These are phyloP conservation scores for Sphagnurus paluster DNA, from an alignment of 1,284 basidiomycete genomes.

Conservation along the genomic window DNA sequence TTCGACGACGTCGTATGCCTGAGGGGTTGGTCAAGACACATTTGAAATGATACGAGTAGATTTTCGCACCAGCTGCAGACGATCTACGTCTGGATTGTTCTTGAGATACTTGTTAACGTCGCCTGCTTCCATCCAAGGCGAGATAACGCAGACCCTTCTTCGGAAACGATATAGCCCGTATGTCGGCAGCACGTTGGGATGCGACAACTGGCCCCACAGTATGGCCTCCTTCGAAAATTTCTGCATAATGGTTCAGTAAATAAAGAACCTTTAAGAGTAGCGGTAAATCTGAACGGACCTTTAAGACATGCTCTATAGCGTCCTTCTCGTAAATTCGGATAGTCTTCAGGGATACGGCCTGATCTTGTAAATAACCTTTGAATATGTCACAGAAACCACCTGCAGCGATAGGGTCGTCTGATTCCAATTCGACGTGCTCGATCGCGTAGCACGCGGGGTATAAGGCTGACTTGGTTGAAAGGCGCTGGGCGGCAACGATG, in stretches of 20 bases:
- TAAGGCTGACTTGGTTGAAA: too few species aligned
- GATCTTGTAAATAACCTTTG: constrained; percentile 7
- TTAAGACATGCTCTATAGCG: constrained; percentile 7
- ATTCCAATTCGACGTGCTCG: too few species aligned
- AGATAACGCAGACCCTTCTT: constrained; percentile 17
- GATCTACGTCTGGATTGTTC: constrained; percentile 11
- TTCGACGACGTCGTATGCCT: constrained; percentile 17
- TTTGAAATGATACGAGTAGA: background rate
- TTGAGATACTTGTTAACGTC: constrained; percentile 18
- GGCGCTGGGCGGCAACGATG: too few species aligned
- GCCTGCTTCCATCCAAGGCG: constrained; percentile 25
- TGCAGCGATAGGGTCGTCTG: constrained; percentile 13
- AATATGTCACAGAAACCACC: constrained; percentile 18
- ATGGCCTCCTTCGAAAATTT: constrained; percentile 20
- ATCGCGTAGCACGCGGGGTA: too few species aligned
- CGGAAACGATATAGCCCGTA: constrained; percentile 19
- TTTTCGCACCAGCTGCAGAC: constrained; percentile 18
- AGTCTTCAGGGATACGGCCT: constrained; percentile 17
- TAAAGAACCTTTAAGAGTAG: too few species aligned
- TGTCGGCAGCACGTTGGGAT: constrained; percentile 24
- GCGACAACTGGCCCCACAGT: constrained; percentile 24
- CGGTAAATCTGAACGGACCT: constrained; percentile 5
- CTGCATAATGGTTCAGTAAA: constrained; percentile 4
- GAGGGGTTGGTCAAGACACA: background rate
- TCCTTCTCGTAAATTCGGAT: constrained; percentile 17